Conservation (phyloP, 306 rosid species). For the Inga laurina region DNA sequence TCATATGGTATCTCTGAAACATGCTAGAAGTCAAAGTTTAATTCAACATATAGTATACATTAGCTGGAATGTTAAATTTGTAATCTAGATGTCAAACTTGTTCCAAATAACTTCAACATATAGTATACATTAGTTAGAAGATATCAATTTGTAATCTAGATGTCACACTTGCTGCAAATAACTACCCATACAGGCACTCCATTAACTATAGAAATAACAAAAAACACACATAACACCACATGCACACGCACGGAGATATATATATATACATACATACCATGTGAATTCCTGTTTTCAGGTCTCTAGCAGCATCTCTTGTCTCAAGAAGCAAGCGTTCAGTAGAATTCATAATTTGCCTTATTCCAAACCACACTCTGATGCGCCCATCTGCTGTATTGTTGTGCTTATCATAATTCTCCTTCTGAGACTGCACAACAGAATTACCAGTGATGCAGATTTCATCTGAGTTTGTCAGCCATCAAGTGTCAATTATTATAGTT, state of each 20-base stretch:
- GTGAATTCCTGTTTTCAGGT: constrained; percentile 85
- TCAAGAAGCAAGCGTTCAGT: constrained; percentile 66
- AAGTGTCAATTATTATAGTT: background rate
- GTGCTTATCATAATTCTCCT: constrained; percentile 64
- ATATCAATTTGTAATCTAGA: background rate
- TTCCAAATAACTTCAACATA: background rate
- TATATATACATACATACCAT: constrained; percentile 40
- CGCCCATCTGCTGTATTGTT: constrained; percentile 82
- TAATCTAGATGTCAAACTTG: background rate
- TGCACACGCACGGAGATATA: background rate
- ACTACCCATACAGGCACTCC: background rate
- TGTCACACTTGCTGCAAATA: background rate
- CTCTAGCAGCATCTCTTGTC: constrained; percentile 66
- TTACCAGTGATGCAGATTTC: background rate
- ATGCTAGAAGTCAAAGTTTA: constrained; percentile 56
- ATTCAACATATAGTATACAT: constrained; percentile 14
- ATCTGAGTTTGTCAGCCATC: background rate
- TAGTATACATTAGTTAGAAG: constrained; percentile 2
- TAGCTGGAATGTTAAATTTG: background rate
- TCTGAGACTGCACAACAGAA: constrained; percentile 56
- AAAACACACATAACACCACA: background rate
- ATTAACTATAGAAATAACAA: background rate
- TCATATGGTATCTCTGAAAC: constrained; percentile 92
- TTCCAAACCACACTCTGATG: constrained; percentile 84
- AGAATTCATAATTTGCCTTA: constrained; percentile 83